phyloP scores from a whole-genome alignment of 2,329 filamentous ascomycete genomes.

The Colletotrichum filicis region DNA sequence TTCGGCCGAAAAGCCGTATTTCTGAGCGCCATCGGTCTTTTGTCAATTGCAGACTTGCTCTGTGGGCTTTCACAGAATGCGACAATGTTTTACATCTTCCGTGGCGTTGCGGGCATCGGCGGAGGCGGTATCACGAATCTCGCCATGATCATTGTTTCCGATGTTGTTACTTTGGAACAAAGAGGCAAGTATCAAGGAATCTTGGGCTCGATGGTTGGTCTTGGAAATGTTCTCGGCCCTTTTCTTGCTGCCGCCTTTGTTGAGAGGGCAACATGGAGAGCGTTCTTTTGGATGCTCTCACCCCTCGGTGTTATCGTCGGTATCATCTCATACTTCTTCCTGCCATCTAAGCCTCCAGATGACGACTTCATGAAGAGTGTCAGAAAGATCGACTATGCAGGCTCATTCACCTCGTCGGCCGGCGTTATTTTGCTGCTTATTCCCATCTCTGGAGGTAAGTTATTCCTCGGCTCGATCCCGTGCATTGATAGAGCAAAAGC shows the following conservation, averaged over 20 bases:
- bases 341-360: conserved; percentile 63
- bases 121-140: conserved; percentile 69
- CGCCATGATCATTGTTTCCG: conserved; percentile 70
- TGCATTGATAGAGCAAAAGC: background rate
- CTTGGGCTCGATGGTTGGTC: conserved; percentile 50
- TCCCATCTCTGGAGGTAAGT: conserved; percentile 67
- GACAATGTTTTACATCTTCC: conserved; percentile 70
- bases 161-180: conserved; percentile 68
- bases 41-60: conserved; percentile 67
- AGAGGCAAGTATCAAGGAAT: conserved; percentile 66
- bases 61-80: conserved; percentile 67
- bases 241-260: conserved; percentile 55
- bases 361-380: conserved; percentile 58
- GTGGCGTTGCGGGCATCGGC: conserved; percentile 70
- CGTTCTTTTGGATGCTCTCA: conserved; percentile 59
- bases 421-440: conserved; percentile 71
- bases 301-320: conserved; percentile 60
- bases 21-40: conserved; percentile 60
- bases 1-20: conserved; percentile 70
- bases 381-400: conserved; percentile 68
- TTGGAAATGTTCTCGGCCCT: conserved; percentile 55
- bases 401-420: conserved; percentile 63
- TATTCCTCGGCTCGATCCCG: background rate
- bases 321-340: conserved; percentile 55
- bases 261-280: conserved; percentile 51